A percentile compares a stretch with the other conserved stretches of the same genome.
Evolutionary conservation across 106 monocot species (phyloP).

Genomic region (Phalaenopsis equestris): DNA sequence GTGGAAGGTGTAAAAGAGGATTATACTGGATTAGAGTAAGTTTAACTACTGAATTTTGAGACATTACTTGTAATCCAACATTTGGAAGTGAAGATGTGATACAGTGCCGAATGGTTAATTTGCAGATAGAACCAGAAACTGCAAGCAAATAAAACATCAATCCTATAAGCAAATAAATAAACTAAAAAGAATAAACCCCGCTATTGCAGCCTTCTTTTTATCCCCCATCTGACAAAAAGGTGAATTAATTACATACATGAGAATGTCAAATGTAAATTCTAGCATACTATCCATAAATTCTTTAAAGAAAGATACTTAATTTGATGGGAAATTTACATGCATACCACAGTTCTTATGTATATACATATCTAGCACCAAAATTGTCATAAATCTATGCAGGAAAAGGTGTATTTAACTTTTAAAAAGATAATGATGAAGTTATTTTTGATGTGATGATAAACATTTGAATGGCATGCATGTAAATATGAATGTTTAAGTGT

Average conservation of each 20-base stretch:
- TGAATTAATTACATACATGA: not conserved
- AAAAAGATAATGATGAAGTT: too few relatives aligned
- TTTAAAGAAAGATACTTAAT: not conserved
- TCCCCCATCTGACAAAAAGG: not conserved
- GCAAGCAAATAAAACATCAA: not conserved
- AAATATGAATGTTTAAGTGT: too few relatives aligned
- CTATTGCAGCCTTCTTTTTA: not conserved
- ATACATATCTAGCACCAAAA: too few relatives aligned
- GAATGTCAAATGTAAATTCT: not conserved
- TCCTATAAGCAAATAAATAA: not conserved
- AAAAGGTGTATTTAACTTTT: too few relatives aligned
- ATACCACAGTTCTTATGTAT: too few relatives aligned
- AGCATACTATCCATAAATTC: not conserved
- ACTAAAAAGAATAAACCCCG: not conserved
- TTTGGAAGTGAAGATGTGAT: conserved; percentile 68
- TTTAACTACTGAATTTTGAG: not conserved
- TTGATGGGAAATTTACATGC: too few relatives aligned
- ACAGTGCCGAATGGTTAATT: conserved; percentile 59
- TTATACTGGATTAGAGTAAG: not conserved
- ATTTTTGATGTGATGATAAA: too few relatives aligned
- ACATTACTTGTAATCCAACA: conserved; percentile 83
- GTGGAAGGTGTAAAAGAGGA: not conserved
- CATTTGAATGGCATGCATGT: too few relatives aligned
- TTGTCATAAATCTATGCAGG: too few relatives aligned
- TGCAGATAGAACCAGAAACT: conserved; percentile 16